phyloP scores from a whole-genome alignment of 345 rosid species.

The Eutrema heterophyllum region DNA sequence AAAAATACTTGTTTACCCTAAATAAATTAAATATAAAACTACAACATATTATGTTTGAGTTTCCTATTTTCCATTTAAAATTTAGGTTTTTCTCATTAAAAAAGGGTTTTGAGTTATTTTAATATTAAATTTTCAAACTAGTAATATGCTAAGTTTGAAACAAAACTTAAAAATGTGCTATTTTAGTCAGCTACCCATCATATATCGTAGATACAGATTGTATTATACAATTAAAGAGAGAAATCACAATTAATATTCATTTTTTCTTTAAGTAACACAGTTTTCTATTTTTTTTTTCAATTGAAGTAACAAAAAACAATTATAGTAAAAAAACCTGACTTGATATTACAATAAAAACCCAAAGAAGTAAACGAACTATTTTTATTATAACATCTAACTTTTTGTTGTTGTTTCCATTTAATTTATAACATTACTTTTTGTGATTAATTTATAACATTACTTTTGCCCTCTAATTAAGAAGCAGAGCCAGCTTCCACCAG shows the following conservation, averaged over 20 bases:
- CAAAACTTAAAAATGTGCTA: too few relatives aligned
- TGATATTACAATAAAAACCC: background rate
- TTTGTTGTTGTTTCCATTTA: background rate
- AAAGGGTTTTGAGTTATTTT: too few relatives aligned
- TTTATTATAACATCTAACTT: background rate
- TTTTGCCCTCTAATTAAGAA: slow-evolving; percentile 7
- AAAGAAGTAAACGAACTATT: background rate
- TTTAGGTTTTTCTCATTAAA: too few relatives aligned
- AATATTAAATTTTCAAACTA: too few relatives aligned
- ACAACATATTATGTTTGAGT: too few relatives aligned
- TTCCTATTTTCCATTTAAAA: too few relatives aligned
- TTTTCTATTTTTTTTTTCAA: background rate
- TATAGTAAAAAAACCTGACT: background rate
- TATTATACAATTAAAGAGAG: background rate
- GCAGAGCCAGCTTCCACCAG: slow-evolving; percentile 61
- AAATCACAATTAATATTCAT: background rate
- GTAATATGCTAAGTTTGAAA: too few relatives aligned
- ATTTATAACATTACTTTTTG: background rate
- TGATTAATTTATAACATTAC: too few relatives aligned
- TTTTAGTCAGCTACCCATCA: too few relatives aligned
- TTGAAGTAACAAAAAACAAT: background rate
- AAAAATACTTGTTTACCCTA: too few relatives aligned
- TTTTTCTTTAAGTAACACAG: background rate
- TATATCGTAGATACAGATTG: background rate
- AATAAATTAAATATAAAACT: too few relatives aligned